Evolutionary conservation across 1,284 basidiomycete genomes (phyloP).

Genomic region (Pseudozyma pruni): DNA sequence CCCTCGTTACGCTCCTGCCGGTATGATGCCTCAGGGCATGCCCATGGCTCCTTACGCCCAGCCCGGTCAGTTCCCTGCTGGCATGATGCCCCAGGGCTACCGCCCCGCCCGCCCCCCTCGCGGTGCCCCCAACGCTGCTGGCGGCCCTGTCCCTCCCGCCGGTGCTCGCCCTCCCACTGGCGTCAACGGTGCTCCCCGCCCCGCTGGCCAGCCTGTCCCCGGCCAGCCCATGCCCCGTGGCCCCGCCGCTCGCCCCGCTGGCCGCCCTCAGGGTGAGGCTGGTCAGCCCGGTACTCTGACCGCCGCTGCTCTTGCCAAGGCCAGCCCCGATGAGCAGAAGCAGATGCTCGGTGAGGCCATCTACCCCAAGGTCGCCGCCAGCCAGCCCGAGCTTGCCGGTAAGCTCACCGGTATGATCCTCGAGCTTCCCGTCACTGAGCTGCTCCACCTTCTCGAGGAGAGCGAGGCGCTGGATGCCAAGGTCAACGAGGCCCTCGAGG

Average conservation of each 20-base stretch:
- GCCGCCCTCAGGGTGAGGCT: conserved; percentile 38
- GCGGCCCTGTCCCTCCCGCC: conserved; percentile 49
- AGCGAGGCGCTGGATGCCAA: conserved; percentile 65
- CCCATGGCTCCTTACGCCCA: conserved; percentile 64
- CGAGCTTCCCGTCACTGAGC: conserved; percentile 66
- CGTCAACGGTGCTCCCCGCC: conserved; percentile 57
- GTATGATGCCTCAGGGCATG: conserved; percentile 68
- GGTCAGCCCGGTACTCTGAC: conserved; percentile 60
- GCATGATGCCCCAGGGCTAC: conserved; percentile 66
- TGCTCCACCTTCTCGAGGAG: conserved; percentile 67
- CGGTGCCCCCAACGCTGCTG: conserved; percentile 54
- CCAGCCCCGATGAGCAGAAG: conserved; percentile 68
- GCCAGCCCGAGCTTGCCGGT: conserved; percentile 65
- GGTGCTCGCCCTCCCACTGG: conserved; percentile 54
- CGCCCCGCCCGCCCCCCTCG: conserved; percentile 62
- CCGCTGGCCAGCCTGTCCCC: conserved; percentile 47
- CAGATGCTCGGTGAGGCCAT: conserved; percentile 68
- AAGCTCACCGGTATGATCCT: conserved; percentile 68
- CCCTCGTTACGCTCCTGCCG: conserved; percentile 65
- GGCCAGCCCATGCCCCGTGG: conserved; percentile 53
- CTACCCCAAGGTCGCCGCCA: conserved; percentile 66
- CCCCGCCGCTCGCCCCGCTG: conserved; percentile 40
- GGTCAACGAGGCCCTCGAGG: conserved; percentile 66
- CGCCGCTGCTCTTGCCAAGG: conserved; percentile 65
- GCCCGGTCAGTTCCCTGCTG: conserved; percentile 64